Evolutionary conservation across 441 rosid species (phyloP), one percentile per base, ranked within the genome.

Genomic region (Erodium chrysanthum): DNA sequence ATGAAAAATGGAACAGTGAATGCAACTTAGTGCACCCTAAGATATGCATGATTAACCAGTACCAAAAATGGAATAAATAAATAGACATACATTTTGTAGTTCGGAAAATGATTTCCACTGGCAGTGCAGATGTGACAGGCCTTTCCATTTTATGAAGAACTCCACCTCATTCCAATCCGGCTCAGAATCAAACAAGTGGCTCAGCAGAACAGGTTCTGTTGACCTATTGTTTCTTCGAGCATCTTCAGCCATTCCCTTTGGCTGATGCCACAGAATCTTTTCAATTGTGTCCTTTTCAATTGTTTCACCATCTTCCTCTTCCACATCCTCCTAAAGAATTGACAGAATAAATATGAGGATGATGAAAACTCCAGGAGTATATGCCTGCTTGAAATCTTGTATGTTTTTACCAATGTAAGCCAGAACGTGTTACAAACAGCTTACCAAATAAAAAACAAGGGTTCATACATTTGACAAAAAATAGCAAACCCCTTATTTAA

Each of bases 201-300:
- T 85, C 48, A 85, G 68, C 52, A 92, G 75, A 75, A 83, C 83
- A 76, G 99, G 99, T 70, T 85, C 93, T 12, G 81, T 73, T 62
- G 90, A 83, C 78, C 82, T 84, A 74, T 79, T 84, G 71, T 81
- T 83, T 73, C 75, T 81, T 44, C 64, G 67, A 71, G 88, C 90
- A 66, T 85, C 95, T 79, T 90, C 97, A 75, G 93, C 86, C 78
- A 71, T 82, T 76, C 97, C 91, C 79, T 74, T 95, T 35, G 88
- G 93, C 80, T 92, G 99, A 83, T 95, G 98, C 99, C 99, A 95
- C 37, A 95, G 82, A 72, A 95, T 97, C 79, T 85, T 88, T 80
- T 95, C 99, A 76, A 95, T 90, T 72, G 81, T 81, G 71, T 95
- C 99, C 79, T 85, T 88, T 79, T 95, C 99, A 76, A 95, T 92